Conservation (phyloP, 768 basidiomycete genomes). For the Fomitopsis pulvina region DNA sequence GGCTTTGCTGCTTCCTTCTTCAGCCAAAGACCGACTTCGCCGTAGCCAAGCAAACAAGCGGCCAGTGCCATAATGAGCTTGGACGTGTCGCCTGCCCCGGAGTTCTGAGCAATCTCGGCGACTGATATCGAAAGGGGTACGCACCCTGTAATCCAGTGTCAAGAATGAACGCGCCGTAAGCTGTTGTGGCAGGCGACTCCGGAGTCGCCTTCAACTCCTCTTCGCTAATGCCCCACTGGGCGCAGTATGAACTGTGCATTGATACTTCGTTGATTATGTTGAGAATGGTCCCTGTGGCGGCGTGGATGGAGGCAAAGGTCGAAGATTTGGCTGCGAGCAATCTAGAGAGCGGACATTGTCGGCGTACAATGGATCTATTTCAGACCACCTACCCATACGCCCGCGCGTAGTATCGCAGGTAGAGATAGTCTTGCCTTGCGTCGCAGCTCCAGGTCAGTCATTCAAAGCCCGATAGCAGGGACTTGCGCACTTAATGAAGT, state of each 20-base stretch:
- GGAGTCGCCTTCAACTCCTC: conserved; percentile 54
- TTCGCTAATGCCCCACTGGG: conserved; percentile 56
- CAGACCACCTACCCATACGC: conserved; percentile 54
- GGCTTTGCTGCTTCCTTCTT: conserved; percentile 44
- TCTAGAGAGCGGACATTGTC: conserved; percentile 27
- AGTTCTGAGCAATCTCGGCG: neutral
- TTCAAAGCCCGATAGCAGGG: neutral
- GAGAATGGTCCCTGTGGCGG: conserved; percentile 57
- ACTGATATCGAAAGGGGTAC: conserved; percentile 1
- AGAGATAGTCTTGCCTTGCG: conserved; percentile 72
- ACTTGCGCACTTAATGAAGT: conserved; percentile 77
- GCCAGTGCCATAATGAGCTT: conserved; percentile 76
- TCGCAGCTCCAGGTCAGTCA: neutral
- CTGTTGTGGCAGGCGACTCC: conserved; percentile 69
- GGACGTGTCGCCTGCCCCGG: conserved; percentile 51
- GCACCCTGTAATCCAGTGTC: conserved; percentile 69
- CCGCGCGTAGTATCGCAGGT: conserved; percentile 78
- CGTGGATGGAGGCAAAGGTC: conserved; percentile 51
- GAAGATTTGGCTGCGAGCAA: conserved; percentile 75
- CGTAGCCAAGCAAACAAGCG: conserved; percentile 87
- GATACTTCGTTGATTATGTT: conserved; percentile 61
- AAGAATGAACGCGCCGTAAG: conserved; percentile 83
- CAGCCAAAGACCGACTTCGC: conserved; percentile 86
- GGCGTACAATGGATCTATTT: neutral
- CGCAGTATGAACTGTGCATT: conserved; percentile 70